Evolutionary conservation across 176 grass and related monocot genomes (phyloP), one percentile per base, ranked within the genome.

Genomic region (Eragrostis nindensis): DNA sequence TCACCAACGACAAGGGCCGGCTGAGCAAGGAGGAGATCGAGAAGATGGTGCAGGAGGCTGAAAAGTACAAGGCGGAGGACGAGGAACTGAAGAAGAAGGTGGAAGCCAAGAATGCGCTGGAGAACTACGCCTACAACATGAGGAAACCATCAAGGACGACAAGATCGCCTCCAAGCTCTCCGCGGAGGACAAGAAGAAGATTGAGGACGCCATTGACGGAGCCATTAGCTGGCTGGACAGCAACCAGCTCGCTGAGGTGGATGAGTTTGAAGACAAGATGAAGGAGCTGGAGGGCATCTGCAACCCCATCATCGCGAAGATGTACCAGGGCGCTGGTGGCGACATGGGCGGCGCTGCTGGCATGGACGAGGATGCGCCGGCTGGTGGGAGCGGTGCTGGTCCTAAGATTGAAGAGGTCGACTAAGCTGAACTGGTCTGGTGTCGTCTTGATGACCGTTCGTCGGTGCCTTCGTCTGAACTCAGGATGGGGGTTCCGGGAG

Each of bases 41-140:
- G 78, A 97, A 94, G 85, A 90, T 97, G 91, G 89, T 94, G 45
- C 85, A 92, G 39, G 89, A 92, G 62, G 94, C 91, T 0, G 89
- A 94, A 79, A 84, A 79, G 87, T 94, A 97, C 79, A 97, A 92
- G 80, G 82, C 94, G 0, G 94, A 97, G 62, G 94, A 97, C 21
- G 89, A 97, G 82, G 87, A 94, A 56, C 47, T 72, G 6, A 97
- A 92, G 87, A 92, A 89, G 74, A 90, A 94, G 87, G 92, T 97
- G 10, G 92, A 97, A 0, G 92, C 94, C 4, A 94, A 97, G 76
- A 97, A 94, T 65, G 39, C 76, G 17, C 80, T 97, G 11, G 92
- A 97, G 73, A 97, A 97, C 82, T 92, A 94, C 32, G 89, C 92
- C 12, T 97, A 97, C 80, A 97, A 94, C 92, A 97, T 97, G 94